Conservation (phyloP, 2,329 filamentous ascomycete species). For the Fusarium nisikadoi region DNA sequence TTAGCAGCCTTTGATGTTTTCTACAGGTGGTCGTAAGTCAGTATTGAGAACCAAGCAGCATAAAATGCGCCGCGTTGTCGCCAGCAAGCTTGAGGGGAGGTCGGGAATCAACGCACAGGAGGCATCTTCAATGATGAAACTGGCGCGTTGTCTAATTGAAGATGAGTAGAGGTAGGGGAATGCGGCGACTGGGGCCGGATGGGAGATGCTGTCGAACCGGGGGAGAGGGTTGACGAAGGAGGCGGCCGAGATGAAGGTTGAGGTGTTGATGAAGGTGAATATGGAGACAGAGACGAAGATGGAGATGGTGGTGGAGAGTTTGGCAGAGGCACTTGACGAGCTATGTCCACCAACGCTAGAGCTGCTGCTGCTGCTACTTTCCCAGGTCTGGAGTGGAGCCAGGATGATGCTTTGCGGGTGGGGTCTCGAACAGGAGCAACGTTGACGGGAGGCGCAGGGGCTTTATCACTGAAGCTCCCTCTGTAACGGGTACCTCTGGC, state of each 20-base stretch:
- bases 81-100: constrained; percentile 26
- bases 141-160: constrained; percentile 41
- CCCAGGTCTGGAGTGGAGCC: constrained; percentile 44
- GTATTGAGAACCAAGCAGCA: constrained; percentile 23
- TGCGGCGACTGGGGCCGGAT: constrained; percentile 47
- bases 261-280: constrained; percentile 38
- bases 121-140: constrained; percentile 60
- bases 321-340: constrained; percentile 54
- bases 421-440: constrained; percentile 24
- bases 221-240: constrained; percentile 46
- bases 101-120: constrained; percentile 59
- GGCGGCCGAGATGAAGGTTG: constrained; percentile 46
- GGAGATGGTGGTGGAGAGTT: constrained; percentile 55
- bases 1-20: constrained; percentile 43
- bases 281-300: constrained; percentile 48
- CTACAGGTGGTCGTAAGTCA: constrained; percentile 32
- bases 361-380: constrained; percentile 14
- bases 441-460: constrained; percentile 35
- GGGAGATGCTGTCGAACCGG: constrained; percentile 47
- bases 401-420: constrained; percentile 45
- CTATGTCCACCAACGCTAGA: constrained; percentile 48
- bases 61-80: constrained; percentile 26
- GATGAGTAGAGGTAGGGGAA: constrained; percentile 42
- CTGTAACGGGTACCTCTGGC: constrained; percentile 25
- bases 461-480: constrained; percentile 29